Evolutionary conservation across 306 rosid genomes (phyloP), one percentile per base, ranked within the genome.

Genomic region (Quercus cerris): DNA sequence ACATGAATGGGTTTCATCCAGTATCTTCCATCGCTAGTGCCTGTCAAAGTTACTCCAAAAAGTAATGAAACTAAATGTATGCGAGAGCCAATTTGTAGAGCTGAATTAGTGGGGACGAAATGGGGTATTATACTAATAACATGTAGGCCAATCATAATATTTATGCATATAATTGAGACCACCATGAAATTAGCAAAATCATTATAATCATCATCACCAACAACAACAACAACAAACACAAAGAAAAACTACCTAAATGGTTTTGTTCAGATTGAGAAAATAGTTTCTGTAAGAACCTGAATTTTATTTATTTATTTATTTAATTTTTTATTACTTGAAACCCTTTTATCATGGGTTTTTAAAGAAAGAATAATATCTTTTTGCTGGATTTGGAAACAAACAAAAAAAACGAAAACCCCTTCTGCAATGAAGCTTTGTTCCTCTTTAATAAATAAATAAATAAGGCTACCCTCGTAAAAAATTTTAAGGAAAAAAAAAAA

Each of bases 1-100:
- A 46, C 52, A 68, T 2, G 27, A 33, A 23, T 46, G 51, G 25
- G 14, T 1, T 18, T 68, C 72, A 68, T 22, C 72, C 52, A n/a
- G 4, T 68, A 68, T 68, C 72, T 35, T 9, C 54, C 72, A 19
- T 68, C 6, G 27, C 11, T 9, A 10, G 72, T n/a, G 28, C 72
- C 72, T 19, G 25, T 23, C 17, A 3, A 68, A 68, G 11, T 68
- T 71, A 41, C 56, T 35, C 64, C 30, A 56, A 38, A 19, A 23
- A 22, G 57, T 27, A 55, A 68, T 74, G 5, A 41, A 61, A 38
- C 35, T 18, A 69, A 61, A 57, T 79, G 54, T 5, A 75, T 20
- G 49, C 41, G 30, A 77, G 18, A 56, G 44, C 72, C 84, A 25
- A 52, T 19, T 31, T 41, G 33, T 61, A 20, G 78, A 83, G 57